Conservation (phyloP, 192 early-diverging fungal genomes). For the Coemansia sp. region DNA sequence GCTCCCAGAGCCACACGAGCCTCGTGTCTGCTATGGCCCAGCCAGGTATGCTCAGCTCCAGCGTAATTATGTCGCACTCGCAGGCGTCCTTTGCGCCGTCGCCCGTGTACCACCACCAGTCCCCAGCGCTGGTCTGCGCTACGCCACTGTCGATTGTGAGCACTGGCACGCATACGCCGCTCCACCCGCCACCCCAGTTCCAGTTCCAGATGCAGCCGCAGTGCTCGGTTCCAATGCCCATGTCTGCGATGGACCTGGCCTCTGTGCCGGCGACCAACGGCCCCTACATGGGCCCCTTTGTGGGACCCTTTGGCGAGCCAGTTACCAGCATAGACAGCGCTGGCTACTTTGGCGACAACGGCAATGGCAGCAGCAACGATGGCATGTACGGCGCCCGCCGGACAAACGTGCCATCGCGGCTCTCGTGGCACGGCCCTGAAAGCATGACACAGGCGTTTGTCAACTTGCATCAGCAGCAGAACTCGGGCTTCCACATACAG, state of each 20-base stretch:
- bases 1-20: constrained; percentile 38
- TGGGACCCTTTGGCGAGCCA: constrained; percentile 25
- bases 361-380: constrained; percentile 12
- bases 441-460: constrained; percentile 43
- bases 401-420: constrained; percentile 28
- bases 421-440: constrained; percentile 52
- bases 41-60: constrained; percentile 1
- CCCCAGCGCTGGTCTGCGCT: constrained; percentile 27
- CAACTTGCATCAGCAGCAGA: constrained; percentile 23
- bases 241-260: constrained; percentile 44
- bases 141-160: constrained; percentile 37
- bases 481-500: constrained; percentile 4
- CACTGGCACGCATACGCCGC: constrained; percentile 31
- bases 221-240: constrained; percentile 48
- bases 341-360: constrained; percentile 30
- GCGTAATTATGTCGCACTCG: constrained; percentile 22
- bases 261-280: constrained; percentile 31
- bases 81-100: constrained; percentile 40
- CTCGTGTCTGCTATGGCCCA: constrained; percentile 13
- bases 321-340: constrained; percentile 23
- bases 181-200: constrained; percentile 43
- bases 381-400: constrained; percentile 27
- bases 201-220: constrained; percentile 52
- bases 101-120: constrained; percentile 23
- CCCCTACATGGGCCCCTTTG: constrained; percentile 27